Percentiles rank a stretch among this genome's conserved stretches.
Evolutionary conservation across 2,329 filamentous ascomycete species (phyloP).

Genomic region (Bertia moriformis): DNA sequence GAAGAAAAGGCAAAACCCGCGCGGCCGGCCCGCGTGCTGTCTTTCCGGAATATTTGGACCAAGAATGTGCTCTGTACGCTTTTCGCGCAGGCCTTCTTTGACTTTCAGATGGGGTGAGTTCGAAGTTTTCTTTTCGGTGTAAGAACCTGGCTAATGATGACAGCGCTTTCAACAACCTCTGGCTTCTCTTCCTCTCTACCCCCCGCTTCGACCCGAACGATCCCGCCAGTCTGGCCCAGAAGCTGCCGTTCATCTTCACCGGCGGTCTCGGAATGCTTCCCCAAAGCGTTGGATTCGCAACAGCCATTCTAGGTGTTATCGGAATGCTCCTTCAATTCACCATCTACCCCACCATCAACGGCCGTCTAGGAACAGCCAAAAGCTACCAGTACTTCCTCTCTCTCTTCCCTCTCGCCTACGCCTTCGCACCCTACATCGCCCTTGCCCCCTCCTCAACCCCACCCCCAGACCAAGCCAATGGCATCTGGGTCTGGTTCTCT

Average conservation of each 20-base stretch:
- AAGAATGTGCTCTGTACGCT: constrained; percentile 35
- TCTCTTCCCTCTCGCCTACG: constrained; percentile 54
- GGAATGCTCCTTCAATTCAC: constrained; percentile 57
- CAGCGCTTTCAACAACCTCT: constrained; percentile 55
- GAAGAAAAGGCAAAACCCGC: constrained; percentile 11
- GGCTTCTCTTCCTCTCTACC: constrained; percentile 55
- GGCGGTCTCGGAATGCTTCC: constrained; percentile 55
- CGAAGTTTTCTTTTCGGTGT: constrained; percentile 21
- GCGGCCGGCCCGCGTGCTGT: constrained; percentile 16
- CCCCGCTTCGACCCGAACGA: constrained; percentile 28
- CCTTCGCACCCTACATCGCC: constrained; percentile 52
- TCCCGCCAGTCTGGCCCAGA: constrained; percentile 14
- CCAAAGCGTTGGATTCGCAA: constrained; percentile 52
- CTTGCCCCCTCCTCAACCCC: constrained; percentile 37
- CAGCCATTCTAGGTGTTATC: constrained; percentile 53
- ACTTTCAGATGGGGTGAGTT: constrained; percentile 42
- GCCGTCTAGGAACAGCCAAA: constrained; percentile 47
- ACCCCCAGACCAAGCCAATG: constrained; percentile 26
- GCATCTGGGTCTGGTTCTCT: constrained; percentile 39
- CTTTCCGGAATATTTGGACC: constrained; percentile 28
- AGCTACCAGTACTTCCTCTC: constrained; percentile 53
- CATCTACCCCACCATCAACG: constrained; percentile 52
- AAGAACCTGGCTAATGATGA: constrained; percentile 38
- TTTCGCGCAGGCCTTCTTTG: constrained; percentile 51
- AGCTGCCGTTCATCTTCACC: constrained; percentile 38